These are phyloP conservation scores for Cardiosporidium cionae DNA, from an alignment of 169 alveolate species.

Conservation along the genomic window DNA sequence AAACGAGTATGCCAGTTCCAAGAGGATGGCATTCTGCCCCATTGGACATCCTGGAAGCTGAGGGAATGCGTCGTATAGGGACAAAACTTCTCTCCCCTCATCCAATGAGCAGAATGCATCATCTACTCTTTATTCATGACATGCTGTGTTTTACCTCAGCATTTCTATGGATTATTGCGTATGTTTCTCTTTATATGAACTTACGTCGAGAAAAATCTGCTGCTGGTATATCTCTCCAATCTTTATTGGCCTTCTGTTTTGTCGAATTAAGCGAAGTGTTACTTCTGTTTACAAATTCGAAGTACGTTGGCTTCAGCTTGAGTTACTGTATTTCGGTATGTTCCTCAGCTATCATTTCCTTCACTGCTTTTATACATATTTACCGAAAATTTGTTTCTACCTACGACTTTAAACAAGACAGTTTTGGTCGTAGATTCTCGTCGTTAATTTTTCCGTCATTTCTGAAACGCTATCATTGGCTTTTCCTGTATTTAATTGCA, in stretches of 20 bases:
- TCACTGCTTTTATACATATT: slow-evolving; percentile 20
- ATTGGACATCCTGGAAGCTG: too few species aligned
- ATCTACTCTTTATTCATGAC: slow-evolving; percentile 42
- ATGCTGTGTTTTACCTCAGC: slow-evolving; percentile 40
- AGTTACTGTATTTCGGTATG: too few species aligned
- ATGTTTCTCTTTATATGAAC: slow-evolving; percentile 30
- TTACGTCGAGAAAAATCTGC: slow-evolving; percentile 32
- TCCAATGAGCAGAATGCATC: too few species aligned
- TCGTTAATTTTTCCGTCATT: too few species aligned
- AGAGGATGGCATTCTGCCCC: too few species aligned
- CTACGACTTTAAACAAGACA: slow-evolving; percentile 45
- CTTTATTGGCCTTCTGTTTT: slow-evolving; percentile 42
- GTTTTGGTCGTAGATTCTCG: slow-evolving; percentile 33
- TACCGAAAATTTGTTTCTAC: slow-evolving; percentile 12
- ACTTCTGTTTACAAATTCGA: slow-evolving; percentile 19
- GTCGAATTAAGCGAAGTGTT: slow-evolving; percentile 46
- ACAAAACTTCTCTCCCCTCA: too few species aligned
- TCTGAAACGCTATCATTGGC: too few species aligned
- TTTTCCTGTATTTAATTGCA: too few species aligned
- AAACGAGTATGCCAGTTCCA: too few species aligned
- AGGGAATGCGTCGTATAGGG: too few species aligned
- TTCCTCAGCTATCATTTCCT: slow-evolving; percentile 34
- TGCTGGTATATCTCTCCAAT: slow-evolving; percentile 41
- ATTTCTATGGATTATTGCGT: slow-evolving; percentile 44
- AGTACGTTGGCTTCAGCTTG: slow-evolving; percentile 37